Evolutionary conservation across 1,284 basidiomycete genomes (phyloP), one percentile per base, ranked within the genome.

Genomic region (Coniferiporia sulphurascens): DNA sequence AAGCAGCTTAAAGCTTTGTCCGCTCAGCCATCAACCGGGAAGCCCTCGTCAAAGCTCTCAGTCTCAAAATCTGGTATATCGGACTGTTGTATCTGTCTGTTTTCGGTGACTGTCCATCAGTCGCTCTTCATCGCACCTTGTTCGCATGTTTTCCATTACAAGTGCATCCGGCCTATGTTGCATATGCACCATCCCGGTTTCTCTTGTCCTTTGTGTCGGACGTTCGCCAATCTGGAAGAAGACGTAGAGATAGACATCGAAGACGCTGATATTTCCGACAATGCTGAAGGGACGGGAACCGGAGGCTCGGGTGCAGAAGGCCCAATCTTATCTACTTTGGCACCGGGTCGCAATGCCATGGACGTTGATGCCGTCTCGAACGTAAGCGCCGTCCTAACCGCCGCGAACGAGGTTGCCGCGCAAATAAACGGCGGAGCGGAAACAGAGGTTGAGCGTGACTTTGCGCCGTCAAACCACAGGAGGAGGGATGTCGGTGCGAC

Each of bases 61-160:
- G 56, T 69, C 1, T 72, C 75, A 41, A 84, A 82, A 69, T 72
- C 77, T 1, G 77, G 79, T 45, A 83, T 95, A 13, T 90, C 91
- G 2, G 95, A 97, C 68, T 98, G 94, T 72, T 97, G 93, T 71
- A 97, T 98, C 68, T 98, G 95, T 70, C 80, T 99, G 17, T 98
- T 97, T 76, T 80, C 87, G 4, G 95, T 99, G 4, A 91, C 92
- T 0, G 95, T 98, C 66, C 93, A 90, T 64, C 96, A 99, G 74
- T 91, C 95, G 0, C 83, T 99, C 27, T 99, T 99, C 77, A 96
- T 99, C 70, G 95, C 95, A 35, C 93, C 93, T 0, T 95, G 93
- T 72, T 96, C 93, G 5, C 96, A 98, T 74, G 89, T 95, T 0
- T 98, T 97, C 78, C 96, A 98, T 75, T 98, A 92, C 84, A 98